Conservation (phyloP, 169 alveolate species). For the Cyclospora cayetanensis region DNA sequence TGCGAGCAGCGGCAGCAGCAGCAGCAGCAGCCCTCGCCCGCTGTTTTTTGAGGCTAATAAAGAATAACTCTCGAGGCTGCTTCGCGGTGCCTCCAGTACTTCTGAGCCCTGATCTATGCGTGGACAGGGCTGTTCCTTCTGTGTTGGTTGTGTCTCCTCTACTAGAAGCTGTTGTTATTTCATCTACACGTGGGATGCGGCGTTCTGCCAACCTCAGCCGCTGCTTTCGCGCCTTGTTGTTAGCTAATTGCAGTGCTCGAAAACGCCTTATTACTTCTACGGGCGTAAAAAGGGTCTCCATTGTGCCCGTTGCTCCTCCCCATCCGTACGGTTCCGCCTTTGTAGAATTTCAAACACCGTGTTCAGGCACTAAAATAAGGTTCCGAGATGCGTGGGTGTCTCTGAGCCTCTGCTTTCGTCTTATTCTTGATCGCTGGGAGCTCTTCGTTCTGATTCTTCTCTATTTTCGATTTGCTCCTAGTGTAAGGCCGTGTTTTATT, state of each 20-base stretch:
- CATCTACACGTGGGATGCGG: background rate
- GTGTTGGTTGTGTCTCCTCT: background rate
- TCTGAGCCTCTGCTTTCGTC: no score
- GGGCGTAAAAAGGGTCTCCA: background rate
- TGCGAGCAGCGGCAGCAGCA: background rate
- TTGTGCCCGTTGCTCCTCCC: background rate
- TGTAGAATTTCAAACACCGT: no score
- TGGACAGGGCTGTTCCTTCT: background rate
- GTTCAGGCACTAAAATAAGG: no score
- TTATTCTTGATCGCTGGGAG: no score
- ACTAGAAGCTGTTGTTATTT: background rate
- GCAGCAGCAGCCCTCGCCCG: background rate
- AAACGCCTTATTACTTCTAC: background rate
- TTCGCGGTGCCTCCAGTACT: background rate
- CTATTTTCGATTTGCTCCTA: no score
- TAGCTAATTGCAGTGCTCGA: background rate
- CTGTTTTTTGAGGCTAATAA: background rate
- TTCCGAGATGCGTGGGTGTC: no score
- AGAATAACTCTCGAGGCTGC: background rate
- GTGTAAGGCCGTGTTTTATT: no score
- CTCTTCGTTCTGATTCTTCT: no score
- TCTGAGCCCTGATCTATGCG: background rate
- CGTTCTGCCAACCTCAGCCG: background rate
- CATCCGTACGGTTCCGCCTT: no score
- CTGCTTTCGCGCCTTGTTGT: conserved; percentile 23